Percentiles rank a stretch among this genome's conserved stretches.
These are phyloP conservation scores for maize (Zea mays) DNA, from an alignment of 176 grass and related monocot genomes.

Conservation along the genomic window Zm-B73-REFERENCE-NAM-5.0 NC_050102.1:162703501-162704000, in stretches of 20 bases:
- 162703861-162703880: conserved; percentile 56
- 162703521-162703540: conserved; percentile 89
- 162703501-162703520: conserved; percentile 88
- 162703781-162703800: conserved; percentile 62
- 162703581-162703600: neutral
- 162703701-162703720: conserved; percentile 60
- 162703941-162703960: neutral
- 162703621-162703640: neutral
- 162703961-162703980: neutral
- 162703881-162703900: conserved; percentile 74
- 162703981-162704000: neutral
- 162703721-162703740: conserved; percentile 71
- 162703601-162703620: neutral
- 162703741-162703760: conserved; percentile 58
- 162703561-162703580: conserved; percentile 1
- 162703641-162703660: conserved; percentile 25
- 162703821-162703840: conserved; percentile 71
- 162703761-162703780: conserved; percentile 84
- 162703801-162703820: conserved; percentile 64
- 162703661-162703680: conserved; percentile 52
- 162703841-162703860: conserved; percentile 58
- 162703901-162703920: conserved; percentile 59
- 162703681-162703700: conserved; percentile 63
- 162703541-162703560: conserved; percentile 75
- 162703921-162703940: conserved; percentile 52